A percentile compares a stretch with the other conserved stretches of the same genome.
These are phyloP conservation scores for Fomes fomentarius DNA, from an alignment of 1,284 basidiomycete genomes.

Conservation along the genomic window DNA sequence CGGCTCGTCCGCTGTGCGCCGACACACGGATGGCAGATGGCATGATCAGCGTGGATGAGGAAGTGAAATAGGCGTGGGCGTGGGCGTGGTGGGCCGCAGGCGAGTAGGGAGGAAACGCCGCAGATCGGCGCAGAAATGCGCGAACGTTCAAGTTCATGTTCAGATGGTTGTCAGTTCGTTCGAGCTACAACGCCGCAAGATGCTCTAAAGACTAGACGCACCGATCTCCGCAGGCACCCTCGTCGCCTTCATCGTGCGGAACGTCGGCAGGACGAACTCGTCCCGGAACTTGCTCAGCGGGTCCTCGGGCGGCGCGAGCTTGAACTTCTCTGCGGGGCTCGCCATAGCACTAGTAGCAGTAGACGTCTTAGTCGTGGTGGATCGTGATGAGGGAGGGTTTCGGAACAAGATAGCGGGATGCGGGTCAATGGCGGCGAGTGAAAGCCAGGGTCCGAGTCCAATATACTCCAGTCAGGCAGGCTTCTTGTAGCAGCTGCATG, in stretches of 20 bases:
- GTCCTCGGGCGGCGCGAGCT: constrained; percentile 26
- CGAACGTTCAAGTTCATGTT: too few species aligned
- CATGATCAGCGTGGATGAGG: neutral
- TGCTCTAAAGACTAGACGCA: too few species aligned
- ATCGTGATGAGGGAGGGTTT: neutral
- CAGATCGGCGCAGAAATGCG: too few species aligned
- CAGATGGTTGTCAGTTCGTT: too few species aligned
- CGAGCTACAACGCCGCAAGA: too few species aligned
- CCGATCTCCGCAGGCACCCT: constrained; percentile 42
- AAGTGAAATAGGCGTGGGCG: neutral
- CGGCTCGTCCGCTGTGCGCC: constrained; percentile 47
- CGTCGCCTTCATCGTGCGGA: constrained; percentile 54
- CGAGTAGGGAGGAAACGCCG: too few species aligned
- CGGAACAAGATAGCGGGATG: neutral
- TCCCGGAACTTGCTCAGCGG: constrained; percentile 35
- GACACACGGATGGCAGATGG: neutral
- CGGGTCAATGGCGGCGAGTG: too few species aligned
- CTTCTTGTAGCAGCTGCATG: too few species aligned
- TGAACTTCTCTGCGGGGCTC: constrained; percentile 21
- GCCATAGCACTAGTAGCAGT: constrained; percentile 1
- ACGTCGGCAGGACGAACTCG: constrained; percentile 68
- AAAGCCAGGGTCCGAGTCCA: too few species aligned
- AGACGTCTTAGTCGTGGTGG: neutral
- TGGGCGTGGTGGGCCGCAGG: too few species aligned
- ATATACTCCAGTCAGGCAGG: too few species aligned